Percentiles rank a stretch among this genome's conserved stretches.
These are phyloP conservation scores for Erigeron philadelphicus DNA, from an alignment of 140 eudicot genomes.

Conservation along the genomic window DNA sequence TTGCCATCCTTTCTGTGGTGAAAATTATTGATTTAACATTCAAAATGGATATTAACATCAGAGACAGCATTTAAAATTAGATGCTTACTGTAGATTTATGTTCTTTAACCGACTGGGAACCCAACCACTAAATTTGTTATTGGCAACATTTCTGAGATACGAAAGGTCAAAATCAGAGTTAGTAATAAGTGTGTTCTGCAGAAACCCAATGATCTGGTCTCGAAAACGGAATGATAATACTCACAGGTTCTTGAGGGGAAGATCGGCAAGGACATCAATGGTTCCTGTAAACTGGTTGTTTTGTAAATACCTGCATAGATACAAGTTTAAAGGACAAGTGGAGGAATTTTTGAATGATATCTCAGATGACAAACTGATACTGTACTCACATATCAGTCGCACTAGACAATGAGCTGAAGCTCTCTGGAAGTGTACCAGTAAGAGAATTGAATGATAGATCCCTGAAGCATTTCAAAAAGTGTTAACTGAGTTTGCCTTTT, in stretches of 20 bases:
- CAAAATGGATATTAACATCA: neutral
- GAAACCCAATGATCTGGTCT: neutral
- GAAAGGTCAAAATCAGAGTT: slow-evolving; percentile 1
- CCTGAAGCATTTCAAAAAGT: slow-evolving; percentile 43
- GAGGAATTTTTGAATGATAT: slow-evolving; percentile 6
- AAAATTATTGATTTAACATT: slow-evolving; percentile 18
- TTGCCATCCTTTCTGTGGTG: slow-evolving; percentile 67
- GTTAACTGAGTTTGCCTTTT: slow-evolving; percentile 7
- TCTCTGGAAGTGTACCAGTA: slow-evolving; percentile 69
- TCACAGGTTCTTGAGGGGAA: slow-evolving; percentile 80
- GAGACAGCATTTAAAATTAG: neutral
- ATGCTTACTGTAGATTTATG: slow-evolving; percentile 80
- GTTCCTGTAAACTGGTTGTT: slow-evolving; percentile 92
- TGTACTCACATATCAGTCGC: slow-evolving; percentile 55
- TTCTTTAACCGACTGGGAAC: slow-evolving; percentile 61
- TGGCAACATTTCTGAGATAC: slow-evolving; percentile 63
- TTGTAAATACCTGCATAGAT: slow-evolving; percentile 72
- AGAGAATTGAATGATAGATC: slow-evolving; percentile 68
- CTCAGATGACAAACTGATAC: neutral
- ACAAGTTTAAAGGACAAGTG: slow-evolving; percentile 1
- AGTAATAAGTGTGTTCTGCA: slow-evolving; percentile 1
- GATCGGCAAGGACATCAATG: slow-evolving; percentile 82
- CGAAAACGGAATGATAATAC: slow-evolving; percentile 25
- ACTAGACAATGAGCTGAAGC: slow-evolving; percentile 57
- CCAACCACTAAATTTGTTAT: slow-evolving; percentile 86